phyloP scores from a whole-genome alignment of 768 basidiomycete genomes.

The Kondoa subrosea region DNA sequence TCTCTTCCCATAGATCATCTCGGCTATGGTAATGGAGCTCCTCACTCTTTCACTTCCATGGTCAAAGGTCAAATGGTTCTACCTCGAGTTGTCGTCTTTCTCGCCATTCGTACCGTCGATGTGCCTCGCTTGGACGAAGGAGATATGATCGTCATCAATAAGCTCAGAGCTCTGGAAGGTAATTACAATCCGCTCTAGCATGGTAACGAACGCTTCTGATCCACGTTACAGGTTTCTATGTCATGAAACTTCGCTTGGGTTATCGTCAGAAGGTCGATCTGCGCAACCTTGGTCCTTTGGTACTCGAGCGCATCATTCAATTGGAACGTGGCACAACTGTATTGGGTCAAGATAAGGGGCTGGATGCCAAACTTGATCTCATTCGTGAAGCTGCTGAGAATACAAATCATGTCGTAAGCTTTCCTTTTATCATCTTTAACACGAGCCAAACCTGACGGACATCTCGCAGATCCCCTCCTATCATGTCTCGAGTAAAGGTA shows the following conservation, averaged over 20 bases:
- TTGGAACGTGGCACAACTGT: neutral
- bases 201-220: too few species aligned
- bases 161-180: neutral
- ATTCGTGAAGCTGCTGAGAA: neutral
- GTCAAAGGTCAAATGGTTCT: neutral
- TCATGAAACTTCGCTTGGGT: conserved; percentile 34
- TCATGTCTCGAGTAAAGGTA: neutral
- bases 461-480: neutral
- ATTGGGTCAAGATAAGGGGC: neutral
- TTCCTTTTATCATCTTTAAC: too few species aligned
- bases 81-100: neutral
- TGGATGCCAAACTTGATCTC: neutral
- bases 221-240: conserved; percentile 17
- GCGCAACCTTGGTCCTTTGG: neutral
- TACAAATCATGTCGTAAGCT: neutral
- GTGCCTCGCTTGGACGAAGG: neutral
- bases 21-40: neutral
- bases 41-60: neutral
- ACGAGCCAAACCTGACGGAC: too few species aligned
- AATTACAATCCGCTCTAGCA: too few species aligned
- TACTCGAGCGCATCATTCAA: conserved; percentile 1
- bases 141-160: neutral
- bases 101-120: neutral
- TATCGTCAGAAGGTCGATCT: conserved; percentile 46
- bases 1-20: too few species aligned